Evolutionary conservation across 2,329 filamentous ascomycete species (phyloP), one percentile per base, ranked within the genome.

Genomic region (Hymenoscyphus salicellus): DNA sequence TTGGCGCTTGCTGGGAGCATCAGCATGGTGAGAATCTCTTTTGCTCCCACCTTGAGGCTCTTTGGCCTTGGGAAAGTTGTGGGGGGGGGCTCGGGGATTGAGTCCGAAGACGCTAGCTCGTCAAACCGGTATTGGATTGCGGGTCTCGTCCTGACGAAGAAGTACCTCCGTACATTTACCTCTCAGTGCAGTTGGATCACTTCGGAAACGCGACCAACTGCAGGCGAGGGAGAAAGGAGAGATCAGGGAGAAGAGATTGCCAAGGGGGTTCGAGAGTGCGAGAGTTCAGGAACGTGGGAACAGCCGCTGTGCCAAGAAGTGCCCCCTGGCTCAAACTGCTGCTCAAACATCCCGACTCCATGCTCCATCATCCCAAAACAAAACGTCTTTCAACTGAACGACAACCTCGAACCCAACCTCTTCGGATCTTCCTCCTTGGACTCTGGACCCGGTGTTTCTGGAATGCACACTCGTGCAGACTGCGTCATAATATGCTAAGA

Each of bases 331-430:
- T 36, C 62, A 57, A 63, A 38, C 55, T 28, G 62, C 36, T 67
- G 60, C 66, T 68, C 69, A 69, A 66, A 58, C 55, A 23, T 59
- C 20, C 10, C 46, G 14, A 38, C 14, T 38, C 11, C 33, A 38
- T 38, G 33, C 33, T 23, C 43, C 46, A 52, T 10, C 46, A 52
- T 52, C 46, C 23, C 46, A 52, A 52, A 52, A 52, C 46, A 52
- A 26, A 26, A 26, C 20, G 46, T 26, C 46, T 23, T 23, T 14
- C 46, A 23, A 23, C 11, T 10, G 46, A 52, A 26, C 23, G 8
- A 14, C 46, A 23, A 52, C 46, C 4, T 52, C 46, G 20, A 49
- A 49, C 43, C 43, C 20, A n/a, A 49, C n/a, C n/a, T 49, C 43
- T 20, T 49, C 43, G n/a, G n/a, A 3, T 30, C 28, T 30, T 30